Percentiles rank a stretch among this genome's conserved stretches.
These are phyloP conservation scores for Hymenoscyphus fraxineus DNA, from an alignment of 2,329 filamentous ascomycete genomes.

Conservation along the genomic window DNA sequence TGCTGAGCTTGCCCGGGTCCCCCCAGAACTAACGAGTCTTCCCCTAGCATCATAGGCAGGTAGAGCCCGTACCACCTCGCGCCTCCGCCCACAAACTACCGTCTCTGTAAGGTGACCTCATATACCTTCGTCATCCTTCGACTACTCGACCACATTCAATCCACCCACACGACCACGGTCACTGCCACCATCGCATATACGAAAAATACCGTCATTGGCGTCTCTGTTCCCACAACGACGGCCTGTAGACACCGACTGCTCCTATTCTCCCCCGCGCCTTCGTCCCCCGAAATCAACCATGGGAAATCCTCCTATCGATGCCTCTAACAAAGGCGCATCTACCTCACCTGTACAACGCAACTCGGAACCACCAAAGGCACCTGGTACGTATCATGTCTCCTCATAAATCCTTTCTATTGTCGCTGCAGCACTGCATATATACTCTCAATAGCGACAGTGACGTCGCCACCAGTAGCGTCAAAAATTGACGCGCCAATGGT, in stretches of 20 bases:
- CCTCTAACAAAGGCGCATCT: slow-evolving; percentile 24
- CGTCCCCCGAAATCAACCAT: slow-evolving; percentile 23
- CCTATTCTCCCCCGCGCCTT: slow-evolving; percentile 8
- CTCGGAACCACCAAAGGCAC: slow-evolving; percentile 17
- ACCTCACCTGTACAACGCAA: slow-evolving; percentile 28
- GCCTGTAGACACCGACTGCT: slow-evolving; percentile 9
- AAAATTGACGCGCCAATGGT: neutral
- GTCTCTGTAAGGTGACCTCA: slow-evolving; percentile 1
- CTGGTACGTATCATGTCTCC: slow-evolving; percentile 22
- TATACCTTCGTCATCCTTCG: neutral
- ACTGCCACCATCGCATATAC: neutral
- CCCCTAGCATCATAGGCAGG: neutral
- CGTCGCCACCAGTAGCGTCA: neutral
- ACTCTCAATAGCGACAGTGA: neutral
- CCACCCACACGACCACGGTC: neutral
- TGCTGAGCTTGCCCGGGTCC: neutral
- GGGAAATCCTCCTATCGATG: slow-evolving; percentile 26
- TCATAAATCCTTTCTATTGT: neutral
- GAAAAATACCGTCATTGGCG: neutral
- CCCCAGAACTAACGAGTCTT: slow-evolving; percentile 1
- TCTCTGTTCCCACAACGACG: slow-evolving; percentile 9
- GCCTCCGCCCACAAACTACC: neutral
- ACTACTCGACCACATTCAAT: neutral
- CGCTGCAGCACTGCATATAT: neutral
- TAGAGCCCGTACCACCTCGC: neutral